Base-by-base conservation (phyloP, 2,329 filamentous ascomycete genomes). In the Fusarium longipes region DNA sequence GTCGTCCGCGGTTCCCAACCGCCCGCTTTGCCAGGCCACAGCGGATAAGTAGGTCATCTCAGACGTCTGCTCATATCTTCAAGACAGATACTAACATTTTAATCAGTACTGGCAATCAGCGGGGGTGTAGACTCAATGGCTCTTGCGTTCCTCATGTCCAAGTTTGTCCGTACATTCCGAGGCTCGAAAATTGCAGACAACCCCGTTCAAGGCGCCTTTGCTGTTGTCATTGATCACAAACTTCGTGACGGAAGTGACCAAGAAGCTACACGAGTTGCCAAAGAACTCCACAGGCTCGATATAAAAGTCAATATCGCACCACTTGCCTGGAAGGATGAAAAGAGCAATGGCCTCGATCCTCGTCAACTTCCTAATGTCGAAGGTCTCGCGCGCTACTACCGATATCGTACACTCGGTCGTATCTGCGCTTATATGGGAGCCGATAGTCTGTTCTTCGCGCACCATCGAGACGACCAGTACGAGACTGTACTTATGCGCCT, bases 41-140 rank as follows among this genome's bases (percentile, higher is more conserved):
- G 58, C 76, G 74, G 9, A 78, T 86, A 68, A 82, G 83, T 84
- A 74, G 57, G 80, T 25, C 27, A 22, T 18, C 15, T n/a, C 18
- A 24, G 12, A 51, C 7, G 2, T 15, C 12, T 15, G 5, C 6
- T 7, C 5, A 10, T 9, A 8, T 6, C 25, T 14, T n/a, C 12
- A 12, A 30, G 27, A 27, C 27, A 9, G 38, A 45, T 14, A 10
- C 33, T 54, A 33, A 51, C 44, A 50, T 9, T 35, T 22, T 8
- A 24, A 5, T 10, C 30, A 92, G 90, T 86, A 53, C 81, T 98
- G 60, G 96, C 94, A 17, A 83, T 98, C 63, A 97, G 94, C 74
- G 96, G 96, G 24, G 96, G 96, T 9, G 92, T 96, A 36, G 96
- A 99, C 78, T 98, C 95, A n/a, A 99, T 98, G 94, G 95, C 95